These are phyloP conservation scores for Lipomyces starkeyi DNA, from an alignment of 805 yeast species.

Conservation along the genomic window DNA sequence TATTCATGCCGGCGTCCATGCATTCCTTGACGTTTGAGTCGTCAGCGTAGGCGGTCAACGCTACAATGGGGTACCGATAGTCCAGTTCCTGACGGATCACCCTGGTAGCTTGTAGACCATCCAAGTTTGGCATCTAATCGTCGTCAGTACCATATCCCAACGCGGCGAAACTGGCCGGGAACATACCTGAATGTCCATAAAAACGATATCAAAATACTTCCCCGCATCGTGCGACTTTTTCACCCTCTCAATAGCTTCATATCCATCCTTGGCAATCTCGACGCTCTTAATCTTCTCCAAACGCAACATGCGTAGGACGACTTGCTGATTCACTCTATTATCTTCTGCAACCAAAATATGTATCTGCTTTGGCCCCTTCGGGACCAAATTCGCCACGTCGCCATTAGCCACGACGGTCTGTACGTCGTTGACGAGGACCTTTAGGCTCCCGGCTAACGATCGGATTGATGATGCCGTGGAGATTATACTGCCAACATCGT, in stretches of 20 bases:
- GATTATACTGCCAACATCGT: slow-evolving; percentile 20
- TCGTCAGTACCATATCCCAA: background rate
- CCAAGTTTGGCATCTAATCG: slow-evolving; percentile 79
- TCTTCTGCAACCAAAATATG: slow-evolving; percentile 90
- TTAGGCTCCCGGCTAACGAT: slow-evolving; percentile 19
- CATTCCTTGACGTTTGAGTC: slow-evolving; percentile 87
- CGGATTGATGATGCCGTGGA: slow-evolving; percentile 23
- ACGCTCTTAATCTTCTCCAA: slow-evolving; percentile 79
- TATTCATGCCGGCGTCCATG: slow-evolving; percentile 88
- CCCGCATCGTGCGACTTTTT: slow-evolving; percentile 50
- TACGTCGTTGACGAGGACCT: background rate
- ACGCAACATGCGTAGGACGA: slow-evolving; percentile 82
- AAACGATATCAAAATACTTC: slow-evolving; percentile 66
- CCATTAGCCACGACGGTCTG: background rate
- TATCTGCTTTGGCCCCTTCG: slow-evolving; percentile 18
- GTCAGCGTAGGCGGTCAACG: slow-evolving; percentile 94
- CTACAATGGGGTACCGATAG: slow-evolving; percentile 80
- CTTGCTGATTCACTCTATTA: slow-evolving; percentile 92
- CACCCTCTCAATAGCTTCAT: slow-evolving; percentile 78
- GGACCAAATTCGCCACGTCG: background rate
- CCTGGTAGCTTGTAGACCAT: slow-evolving; percentile 84
- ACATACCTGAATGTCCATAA: slow-evolving; percentile 85
- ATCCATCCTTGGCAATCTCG: slow-evolving; percentile 86
- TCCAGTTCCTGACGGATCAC: slow-evolving; percentile 67
- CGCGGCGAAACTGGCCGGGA: background rate